These are phyloP conservation scores for Steccherinum ochraceum DNA, from an alignment of 768 basidiomycete genomes.

Conservation along the genomic window DNA sequence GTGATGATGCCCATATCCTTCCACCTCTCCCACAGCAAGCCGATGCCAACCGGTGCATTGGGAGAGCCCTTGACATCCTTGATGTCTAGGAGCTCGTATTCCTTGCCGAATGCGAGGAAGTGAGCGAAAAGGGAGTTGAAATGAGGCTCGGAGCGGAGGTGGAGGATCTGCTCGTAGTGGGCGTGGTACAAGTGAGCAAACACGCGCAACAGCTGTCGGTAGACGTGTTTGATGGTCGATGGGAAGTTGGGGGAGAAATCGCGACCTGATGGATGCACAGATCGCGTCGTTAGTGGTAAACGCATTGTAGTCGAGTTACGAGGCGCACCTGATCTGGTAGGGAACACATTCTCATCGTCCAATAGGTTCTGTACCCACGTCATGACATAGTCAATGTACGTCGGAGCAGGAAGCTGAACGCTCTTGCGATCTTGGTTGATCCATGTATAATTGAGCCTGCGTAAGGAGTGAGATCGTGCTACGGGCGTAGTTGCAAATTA, in stretches of 20 bases:
- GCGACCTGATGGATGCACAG: slow-evolving; percentile 48
- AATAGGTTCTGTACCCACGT: slow-evolving; percentile 92
- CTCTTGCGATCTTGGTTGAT: slow-evolving; percentile 87
- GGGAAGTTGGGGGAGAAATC: slow-evolving; percentile 88
- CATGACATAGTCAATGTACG: slow-evolving; percentile 98
- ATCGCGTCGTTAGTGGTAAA: background rate
- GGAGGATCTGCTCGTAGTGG: slow-evolving; percentile 86
- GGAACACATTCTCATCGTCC: slow-evolving; percentile 92
- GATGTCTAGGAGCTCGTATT: slow-evolving; percentile 86
- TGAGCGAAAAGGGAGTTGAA: slow-evolving; percentile 98
- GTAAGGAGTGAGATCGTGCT: background rate
- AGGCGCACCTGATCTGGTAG: slow-evolving; percentile 83
- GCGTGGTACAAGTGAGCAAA: slow-evolving; percentile 97
- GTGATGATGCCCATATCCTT: slow-evolving; percentile 72
- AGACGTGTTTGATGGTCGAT: slow-evolving; percentile 86
- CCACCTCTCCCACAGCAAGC: slow-evolving; percentile 84
- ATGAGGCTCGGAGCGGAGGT: slow-evolving; percentile 89
- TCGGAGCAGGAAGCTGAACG: slow-evolving; percentile 84
- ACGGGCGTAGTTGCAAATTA: slow-evolving; percentile 9
- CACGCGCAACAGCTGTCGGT: slow-evolving; percentile 92
- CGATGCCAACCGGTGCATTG: slow-evolving; percentile 60
- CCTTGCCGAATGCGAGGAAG: slow-evolving; percentile 91
- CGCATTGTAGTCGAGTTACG: background rate
- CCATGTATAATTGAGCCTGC: slow-evolving; percentile 91
- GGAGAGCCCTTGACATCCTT: slow-evolving; percentile 78